A percentile compares a stretch with the other conserved stretches of the same genome.
Evolutionary conservation across 2,329 filamentous ascomycete genomes (phyloP).

Genomic region (Venturiaceae sp.): DNA sequence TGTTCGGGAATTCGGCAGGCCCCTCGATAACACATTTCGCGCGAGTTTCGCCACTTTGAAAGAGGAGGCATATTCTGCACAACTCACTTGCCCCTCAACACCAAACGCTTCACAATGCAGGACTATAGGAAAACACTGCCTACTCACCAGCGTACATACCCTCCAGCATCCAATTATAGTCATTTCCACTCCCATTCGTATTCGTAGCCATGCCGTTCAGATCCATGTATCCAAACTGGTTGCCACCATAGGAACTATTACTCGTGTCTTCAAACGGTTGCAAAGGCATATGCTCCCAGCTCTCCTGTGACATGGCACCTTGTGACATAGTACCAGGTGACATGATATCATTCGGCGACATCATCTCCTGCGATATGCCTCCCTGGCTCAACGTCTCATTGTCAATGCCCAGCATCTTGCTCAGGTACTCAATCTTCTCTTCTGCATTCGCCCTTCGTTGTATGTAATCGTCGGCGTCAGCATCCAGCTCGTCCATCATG

Average conservation of each 20-base stretch:
- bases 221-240: background rate
- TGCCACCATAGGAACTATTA: background rate
- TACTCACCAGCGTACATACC: background rate
- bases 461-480: constrained; percentile 18
- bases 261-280: background rate
- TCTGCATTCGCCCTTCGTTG: constrained; percentile 14
- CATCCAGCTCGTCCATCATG: constrained; percentile 20
- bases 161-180: background rate
- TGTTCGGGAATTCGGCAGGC: background rate
- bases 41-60: background rate
- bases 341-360: background rate
- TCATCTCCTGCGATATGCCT: background rate
- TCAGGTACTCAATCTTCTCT: constrained; percentile 13
- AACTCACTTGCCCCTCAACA: background rate
- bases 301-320: background rate
- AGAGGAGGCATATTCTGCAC: background rate
- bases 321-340: background rate
- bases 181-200: background rate
- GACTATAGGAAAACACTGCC: background rate
- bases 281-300: background rate
- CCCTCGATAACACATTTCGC: background rate
- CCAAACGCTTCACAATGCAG: background rate
- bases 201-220: background rate
- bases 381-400: background rate
- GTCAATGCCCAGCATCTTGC: background rate